Evolutionary conservation across 2,329 filamentous ascomycete genomes (phyloP), one percentile per base, ranked within the genome.

Genomic region (Pseudogymnoascus pannorum): DNA sequence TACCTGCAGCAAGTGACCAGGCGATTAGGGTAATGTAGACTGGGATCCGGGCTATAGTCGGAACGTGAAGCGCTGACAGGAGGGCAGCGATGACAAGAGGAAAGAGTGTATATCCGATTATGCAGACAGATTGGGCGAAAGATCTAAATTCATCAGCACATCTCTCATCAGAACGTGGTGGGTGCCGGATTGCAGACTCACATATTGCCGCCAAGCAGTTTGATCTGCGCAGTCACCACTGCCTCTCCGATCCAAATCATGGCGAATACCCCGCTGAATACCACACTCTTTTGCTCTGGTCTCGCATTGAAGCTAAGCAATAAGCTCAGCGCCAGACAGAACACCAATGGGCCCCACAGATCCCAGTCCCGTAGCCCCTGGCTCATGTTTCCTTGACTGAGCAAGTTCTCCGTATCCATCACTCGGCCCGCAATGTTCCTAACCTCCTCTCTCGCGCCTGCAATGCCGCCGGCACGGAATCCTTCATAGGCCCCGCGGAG

Each of bases 81-180:
- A 97, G 78, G 1, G 93, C 87, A 6, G 95, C 95, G 67, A 99
- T 89, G 68, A 97, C 94, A 60, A 99, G 84, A 1, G 94, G 94
- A 77, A 99, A 99, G 61, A 99, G 84, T 1, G 94, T 99, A 76
- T 99, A 99, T 51, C 94, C 94, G 72, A 99, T 99, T 69, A 99
- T 95, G 75, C 92, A 97, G 67, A 99, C 85, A 62, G 92, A 96
- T 75, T 99, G 94, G 71, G 96, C 94, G 75, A 99, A 99, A 16
- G 94, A 97, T 70, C 93, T 97, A 72, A 18, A 54, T 18, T 42
- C 51, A 58, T 68, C 59, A 73, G 76, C 65, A 75, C 11, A 24
- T 6, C 22, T n/a, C 16, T 16, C 6, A 18, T 65, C 42, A 57
- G 44, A 35, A 69, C 57, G 60, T 12, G 20, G 57, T 63, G 54